Evolutionary conservation across 129 eudicot genomes (phyloP), one percentile per base, ranked within the genome.

Genomic region (Pseudognaphalium luteoalbum): DNA sequence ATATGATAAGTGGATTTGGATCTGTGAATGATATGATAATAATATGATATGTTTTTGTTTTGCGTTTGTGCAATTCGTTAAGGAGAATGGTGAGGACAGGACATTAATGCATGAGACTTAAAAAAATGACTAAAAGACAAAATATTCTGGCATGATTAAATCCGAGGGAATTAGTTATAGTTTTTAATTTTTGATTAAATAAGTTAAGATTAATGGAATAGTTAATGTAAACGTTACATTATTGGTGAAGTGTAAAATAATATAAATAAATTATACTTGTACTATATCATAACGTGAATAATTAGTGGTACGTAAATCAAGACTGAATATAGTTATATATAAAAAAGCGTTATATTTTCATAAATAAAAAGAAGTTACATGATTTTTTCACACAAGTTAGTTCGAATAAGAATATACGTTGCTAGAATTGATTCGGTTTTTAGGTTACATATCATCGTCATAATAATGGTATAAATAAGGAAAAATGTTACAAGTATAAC

Each of bases 11-110:
- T 9, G 22, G 67, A 32, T 60, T 66, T 66, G 81, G 58, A 67
- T 67, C 54, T 76, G 28, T 67, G 68, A 34, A 22, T 54, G 74
- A 50, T 21, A 51, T 35, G 57, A 59, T 35, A 33, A 32, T 20
- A 32, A 21, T 76, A 51, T 29, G 1, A 25, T 25, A 25, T 25
- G 56, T 76, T 64, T 76, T 52, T 65, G 16, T 19, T 54, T 71
- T 9, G 39, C 20, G 65, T 54, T 54, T 66, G 54, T 67, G 74
- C 12, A 67, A 56, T 21, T 76, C 34, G 71, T 76, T 21, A 50
- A 30, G 63, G 72, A 44, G 19, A 68, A 76, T 56, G 81, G 51
- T 57, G 68, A 58, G 22, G 63, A 58, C 63, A 58, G 57, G 54
- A 39, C 5, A 10, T 67, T 20, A 57, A 51, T 70, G 62, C 56